Percentiles rank a stretch among this genome's conserved stretches.
Evolutionary conservation across 345 rosid species (phyloP).

Genomic region (Populus davidiana): DNA sequence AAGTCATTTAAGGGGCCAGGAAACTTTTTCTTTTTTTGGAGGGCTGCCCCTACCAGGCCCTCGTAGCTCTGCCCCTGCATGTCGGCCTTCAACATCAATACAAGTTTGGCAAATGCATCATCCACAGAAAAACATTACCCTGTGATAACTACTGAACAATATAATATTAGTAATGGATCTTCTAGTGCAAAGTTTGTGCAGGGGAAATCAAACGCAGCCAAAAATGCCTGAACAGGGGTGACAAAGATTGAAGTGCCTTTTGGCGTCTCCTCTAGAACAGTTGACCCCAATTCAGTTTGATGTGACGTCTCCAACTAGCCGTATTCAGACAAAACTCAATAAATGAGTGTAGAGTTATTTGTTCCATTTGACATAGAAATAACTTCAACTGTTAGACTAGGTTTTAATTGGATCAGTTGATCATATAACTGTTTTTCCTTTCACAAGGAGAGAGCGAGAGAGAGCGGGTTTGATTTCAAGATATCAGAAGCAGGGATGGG

Average conservation of each 20-base stretch:
- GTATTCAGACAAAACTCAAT: neutral
- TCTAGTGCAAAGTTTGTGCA: neutral
- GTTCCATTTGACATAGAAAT: neutral
- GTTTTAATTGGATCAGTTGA: neutral
- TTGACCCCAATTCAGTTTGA: neutral
- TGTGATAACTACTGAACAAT: neutral
- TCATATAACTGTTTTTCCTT: neutral
- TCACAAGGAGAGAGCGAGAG: neutral
- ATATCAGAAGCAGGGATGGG: conserved; percentile 1
- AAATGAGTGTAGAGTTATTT: neutral
- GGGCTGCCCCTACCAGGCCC: no score
- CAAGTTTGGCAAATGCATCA: neutral
- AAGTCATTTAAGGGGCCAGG: no score
- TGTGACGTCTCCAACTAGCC: neutral
- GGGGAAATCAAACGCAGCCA: neutral
- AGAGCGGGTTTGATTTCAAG: neutral
- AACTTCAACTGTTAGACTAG: neutral
- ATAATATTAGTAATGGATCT: neutral
- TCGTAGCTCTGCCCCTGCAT: no score
- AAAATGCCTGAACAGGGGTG: no score
- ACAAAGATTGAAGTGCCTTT: neutral
- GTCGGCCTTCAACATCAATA: neutral
- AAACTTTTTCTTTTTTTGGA: no score
- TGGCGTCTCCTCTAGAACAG: neutral
- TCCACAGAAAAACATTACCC: neutral